Evolutionary conservation across 306 rosid species (phyloP), one percentile per base, ranked within the genome.

Genomic region (Hippophae tibetana): DNA sequence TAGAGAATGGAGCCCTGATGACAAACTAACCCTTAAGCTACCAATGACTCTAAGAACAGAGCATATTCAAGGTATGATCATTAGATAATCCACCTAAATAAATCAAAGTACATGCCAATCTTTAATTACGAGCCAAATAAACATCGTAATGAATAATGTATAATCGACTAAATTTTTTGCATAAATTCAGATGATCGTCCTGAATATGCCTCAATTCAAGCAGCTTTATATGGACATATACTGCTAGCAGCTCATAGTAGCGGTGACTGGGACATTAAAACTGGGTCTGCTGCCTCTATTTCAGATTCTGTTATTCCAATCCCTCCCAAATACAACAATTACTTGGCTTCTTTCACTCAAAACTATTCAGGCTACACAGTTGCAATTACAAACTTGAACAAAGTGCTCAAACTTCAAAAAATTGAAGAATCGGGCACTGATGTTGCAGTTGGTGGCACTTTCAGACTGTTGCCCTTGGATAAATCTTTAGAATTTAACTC

Each of bases 221-320:
- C 95, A 42, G 84, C 84, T 72, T 88, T 86, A 2, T 86, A 76
- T 50, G 97, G 97, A 38, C 95, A 93, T 0, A 81, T 78, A 75
- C 88, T 89, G 56, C 95, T 86, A 7, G 87, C 78, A 0, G 95
- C 83, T 55, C 82, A 86, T 63, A 82, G 86, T 13, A 61, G 43
- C 9, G 67, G 78, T 43, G 81, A 80, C 59, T 74, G 80, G 89
- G 81, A 80, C 63, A 57, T 86, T 51, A 75, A 78, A 66, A 65
- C 74, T 14, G 74, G 72, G 43, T 55, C 65, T 42, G 65, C 53
- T 5, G 49, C 25, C 38, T 25, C 80, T n/a, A 13, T 57, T 62
- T 42, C 81, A 31, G 81, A 84, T 31, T 86, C 84, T 95, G 78
- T 89, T 13, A 69, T 78, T 72, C 94, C 94, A 42, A 64, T 93